phyloP scores from a whole-genome alignment of 495 filamentous ascomycete genomes.

The Lasiosphaeria ovina region DNA sequence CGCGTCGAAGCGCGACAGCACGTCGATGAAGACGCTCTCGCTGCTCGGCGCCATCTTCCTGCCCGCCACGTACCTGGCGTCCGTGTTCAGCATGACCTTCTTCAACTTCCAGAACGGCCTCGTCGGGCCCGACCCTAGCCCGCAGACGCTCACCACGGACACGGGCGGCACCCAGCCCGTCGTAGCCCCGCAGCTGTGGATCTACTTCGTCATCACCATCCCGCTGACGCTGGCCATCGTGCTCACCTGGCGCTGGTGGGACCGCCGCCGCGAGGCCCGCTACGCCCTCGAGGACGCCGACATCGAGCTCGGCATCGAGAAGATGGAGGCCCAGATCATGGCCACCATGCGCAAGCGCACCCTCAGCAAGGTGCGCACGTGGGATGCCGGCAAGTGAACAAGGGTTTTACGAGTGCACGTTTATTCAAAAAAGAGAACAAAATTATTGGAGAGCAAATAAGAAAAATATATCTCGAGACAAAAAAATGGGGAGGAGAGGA shows the following conservation, averaged over 20 bases:
- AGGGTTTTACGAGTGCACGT: too few species aligned
- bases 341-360: conserved; percentile 52
- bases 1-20: conserved; percentile 53
- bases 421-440: too few species aligned
- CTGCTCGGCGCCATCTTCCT: conserved; percentile 57
- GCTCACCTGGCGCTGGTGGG: conserved; percentile 46
- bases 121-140: conserved; percentile 3
- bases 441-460: too few species aligned
- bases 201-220: conserved; percentile 55
- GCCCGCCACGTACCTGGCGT: conserved; percentile 53
- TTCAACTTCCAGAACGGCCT: conserved; percentile 47
- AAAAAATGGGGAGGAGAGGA: too few species aligned
- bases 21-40: conserved; percentile 56
- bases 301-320: conserved; percentile 51
- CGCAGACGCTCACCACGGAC: background rate
- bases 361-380: conserved; percentile 50
- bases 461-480: too few species aligned
- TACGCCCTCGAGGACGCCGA: conserved; percentile 47
- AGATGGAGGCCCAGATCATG: conserved; percentile 55
- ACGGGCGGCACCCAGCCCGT: background rate
- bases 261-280: conserved; percentile 40
- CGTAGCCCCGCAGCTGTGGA: conserved; percentile 49
- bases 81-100: conserved; percentile 57
- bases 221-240: conserved; percentile 49
- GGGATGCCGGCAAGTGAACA: conserved; percentile 23